These are phyloP conservation scores for Saccharomycopsis sp. DNA, from an alignment of 805 yeast genomes.

Conservation along the genomic window DNA sequence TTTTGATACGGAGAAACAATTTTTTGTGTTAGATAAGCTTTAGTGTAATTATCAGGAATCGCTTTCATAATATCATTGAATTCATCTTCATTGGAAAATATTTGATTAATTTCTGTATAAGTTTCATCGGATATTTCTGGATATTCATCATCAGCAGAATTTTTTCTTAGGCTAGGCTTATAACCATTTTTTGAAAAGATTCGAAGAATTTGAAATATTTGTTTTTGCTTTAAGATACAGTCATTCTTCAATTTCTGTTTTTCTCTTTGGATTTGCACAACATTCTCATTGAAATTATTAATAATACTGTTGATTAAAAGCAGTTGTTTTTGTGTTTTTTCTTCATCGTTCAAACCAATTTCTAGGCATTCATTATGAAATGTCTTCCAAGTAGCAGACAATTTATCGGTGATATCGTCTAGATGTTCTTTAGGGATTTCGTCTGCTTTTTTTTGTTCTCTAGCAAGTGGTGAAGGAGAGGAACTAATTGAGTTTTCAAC, in stretches of 20 bases:
- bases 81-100: constrained; percentile 22
- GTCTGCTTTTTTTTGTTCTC: too few species aligned
- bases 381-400: too few species aligned
- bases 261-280: constrained; percentile 1
- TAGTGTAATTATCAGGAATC: constrained; percentile 11
- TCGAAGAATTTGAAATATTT: constrained; percentile 16
- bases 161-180: not conserved
- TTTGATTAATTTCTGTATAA: constrained; percentile 17
- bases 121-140: constrained; percentile 14
- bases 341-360: constrained; percentile 10
- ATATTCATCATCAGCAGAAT: not conserved
- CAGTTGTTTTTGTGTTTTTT: constrained; percentile 1
- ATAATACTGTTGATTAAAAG: not conserved
- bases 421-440: too few species aligned
- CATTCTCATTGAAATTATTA: not conserved
- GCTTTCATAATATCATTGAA: constrained; percentile 19
- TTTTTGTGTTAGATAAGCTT: constrained; percentile 4
- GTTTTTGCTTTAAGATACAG: constrained; percentile 10
- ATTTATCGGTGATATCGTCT: too few species aligned
- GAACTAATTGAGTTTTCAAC: too few species aligned
- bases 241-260: constrained; percentile 2
- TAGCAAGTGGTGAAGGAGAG: too few species aligned
- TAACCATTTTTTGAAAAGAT: constrained; percentile 15
- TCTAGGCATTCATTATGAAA: not conserved
- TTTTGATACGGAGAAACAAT: constrained; percentile 10